Conservation (phyloP, 768 basidiomycete species). For the Macrocybe gigantea region DNA sequence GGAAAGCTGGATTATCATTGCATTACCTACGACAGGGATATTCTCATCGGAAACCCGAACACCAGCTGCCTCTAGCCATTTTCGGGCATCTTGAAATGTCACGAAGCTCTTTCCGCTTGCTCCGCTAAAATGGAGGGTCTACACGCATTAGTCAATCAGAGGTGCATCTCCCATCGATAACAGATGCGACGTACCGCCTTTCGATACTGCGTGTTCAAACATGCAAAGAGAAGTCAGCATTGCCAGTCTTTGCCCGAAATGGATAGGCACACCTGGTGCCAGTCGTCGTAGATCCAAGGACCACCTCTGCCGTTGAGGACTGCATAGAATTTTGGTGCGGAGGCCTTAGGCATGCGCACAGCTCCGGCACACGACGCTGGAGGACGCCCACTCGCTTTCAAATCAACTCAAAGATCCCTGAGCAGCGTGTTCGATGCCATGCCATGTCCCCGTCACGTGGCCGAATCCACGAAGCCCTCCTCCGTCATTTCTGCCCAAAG, state of each 20-base stretch:
- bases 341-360: neutral
- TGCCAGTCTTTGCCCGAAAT: neutral
- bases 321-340: slow-evolving; percentile 8
- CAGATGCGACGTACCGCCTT: slow-evolving; percentile 2
- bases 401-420: too few relatives aligned
- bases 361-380: neutral
- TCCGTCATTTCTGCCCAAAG: neutral
- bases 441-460: too few relatives aligned
- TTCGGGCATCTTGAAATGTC: slow-evolving; percentile 7
- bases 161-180: neutral
- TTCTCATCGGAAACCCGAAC: neutral
- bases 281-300: slow-evolving; percentile 3
- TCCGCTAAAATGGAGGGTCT: slow-evolving; percentile 9
- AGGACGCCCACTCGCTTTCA: too few relatives aligned
- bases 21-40: too few relatives aligned
- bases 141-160: neutral
- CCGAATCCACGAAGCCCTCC: too few relatives aligned
- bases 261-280: slow-evolving; percentile 5
- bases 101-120: slow-evolving; percentile 10
- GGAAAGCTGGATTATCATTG: neutral
- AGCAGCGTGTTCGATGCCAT: too few relatives aligned
- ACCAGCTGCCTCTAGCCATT: slow-evolving; percentile 6
- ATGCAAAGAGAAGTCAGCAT: too few relatives aligned
- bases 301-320: slow-evolving; percentile 10
- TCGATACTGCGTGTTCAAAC: slow-evolving; percentile 2